These are phyloP conservation scores for Geotrichum australiense DNA, from an alignment of 1,139 yeast genomes.

Conservation along the genomic window DNA sequence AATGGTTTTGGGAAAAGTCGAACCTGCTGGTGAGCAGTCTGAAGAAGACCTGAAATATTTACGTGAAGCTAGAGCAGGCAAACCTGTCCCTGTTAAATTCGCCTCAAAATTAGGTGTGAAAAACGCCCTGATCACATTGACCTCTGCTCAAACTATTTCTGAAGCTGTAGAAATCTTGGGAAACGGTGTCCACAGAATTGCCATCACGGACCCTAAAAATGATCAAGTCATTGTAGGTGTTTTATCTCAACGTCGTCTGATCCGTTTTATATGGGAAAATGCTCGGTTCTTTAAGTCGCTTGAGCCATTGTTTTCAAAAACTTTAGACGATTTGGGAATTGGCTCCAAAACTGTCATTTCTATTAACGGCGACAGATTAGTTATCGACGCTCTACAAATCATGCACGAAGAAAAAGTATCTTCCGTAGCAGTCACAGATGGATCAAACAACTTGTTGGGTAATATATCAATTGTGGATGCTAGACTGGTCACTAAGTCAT, in stretches of 20 bases:
- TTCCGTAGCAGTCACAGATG: conserved; percentile 90
- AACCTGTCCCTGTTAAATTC: conserved; percentile 66
- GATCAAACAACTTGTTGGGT: conserved; percentile 67
- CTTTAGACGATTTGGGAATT: conserved; percentile 59
- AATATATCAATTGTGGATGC: conserved; percentile 94
- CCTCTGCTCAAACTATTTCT: conserved; percentile 59
- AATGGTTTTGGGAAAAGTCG: conserved; percentile 58
- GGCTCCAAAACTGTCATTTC: conserved; percentile 67
- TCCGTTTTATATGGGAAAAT: conserved; percentile 83
- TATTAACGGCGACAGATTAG: conserved; percentile 75
- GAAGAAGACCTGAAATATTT: conserved; percentile 28
- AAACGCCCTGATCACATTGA: conserved; percentile 74
- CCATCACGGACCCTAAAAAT: conserved; percentile 55
- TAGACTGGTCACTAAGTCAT: conserved; percentile 74
- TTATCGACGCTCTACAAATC: conserved; percentile 76
- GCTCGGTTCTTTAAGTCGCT: conserved; percentile 77
- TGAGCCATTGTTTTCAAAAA: conserved; percentile 62
- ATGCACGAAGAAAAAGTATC: conserved; percentile 84
- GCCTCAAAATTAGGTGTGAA: conserved; percentile 69
- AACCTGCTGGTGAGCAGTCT: conserved; percentile 28
- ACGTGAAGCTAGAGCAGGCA: conserved; percentile 34
- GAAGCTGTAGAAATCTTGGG: conserved; percentile 81
- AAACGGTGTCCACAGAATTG: conserved; percentile 87
- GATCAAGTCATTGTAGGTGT: conserved; percentile 49
- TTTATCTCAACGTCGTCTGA: conserved; percentile 79